Conservation (phyloP, 1,284 basidiomycete genomes). For the Leccinum subrobustum region DNA sequence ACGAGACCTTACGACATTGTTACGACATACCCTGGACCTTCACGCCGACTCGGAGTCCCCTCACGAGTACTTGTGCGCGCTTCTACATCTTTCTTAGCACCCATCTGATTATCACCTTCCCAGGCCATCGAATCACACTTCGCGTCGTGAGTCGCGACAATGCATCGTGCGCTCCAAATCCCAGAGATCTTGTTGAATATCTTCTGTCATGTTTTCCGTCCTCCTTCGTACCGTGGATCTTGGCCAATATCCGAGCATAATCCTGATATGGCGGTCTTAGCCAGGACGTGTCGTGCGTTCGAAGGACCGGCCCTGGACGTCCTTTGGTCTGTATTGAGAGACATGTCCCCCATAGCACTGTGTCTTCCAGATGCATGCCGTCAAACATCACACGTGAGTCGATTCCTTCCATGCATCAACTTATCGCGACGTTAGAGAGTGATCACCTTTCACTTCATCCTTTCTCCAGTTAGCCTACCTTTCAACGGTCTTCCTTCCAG, state of each 20-base stretch:
- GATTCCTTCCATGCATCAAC: neutral
- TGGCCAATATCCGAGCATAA: no score
- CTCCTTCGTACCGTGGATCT: neutral
- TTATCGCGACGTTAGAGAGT: neutral
- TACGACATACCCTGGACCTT: neutral
- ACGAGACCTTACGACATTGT: neutral
- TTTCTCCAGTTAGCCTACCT: conserved; percentile 22
- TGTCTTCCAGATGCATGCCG: neutral
- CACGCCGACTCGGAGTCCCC: neutral
- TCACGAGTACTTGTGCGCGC: neutral
- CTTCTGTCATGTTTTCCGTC: neutral
- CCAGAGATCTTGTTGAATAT: neutral
- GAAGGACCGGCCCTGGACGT: neutral
- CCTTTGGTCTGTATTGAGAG: neutral
- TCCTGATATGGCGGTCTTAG: neutral
- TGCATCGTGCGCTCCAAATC: neutral
- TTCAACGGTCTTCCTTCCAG: conserved; percentile 29
- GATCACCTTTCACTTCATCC: neutral
- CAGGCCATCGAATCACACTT: neutral
- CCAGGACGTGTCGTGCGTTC: neutral
- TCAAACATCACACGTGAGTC: neutral
- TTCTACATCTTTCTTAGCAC: neutral
- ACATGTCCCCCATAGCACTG: neutral
- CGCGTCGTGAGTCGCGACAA: neutral
- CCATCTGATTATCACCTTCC: neutral